phyloP scores from a whole-genome alignment of 805 yeast genomes.

The Suhomyces faveliae region DNA sequence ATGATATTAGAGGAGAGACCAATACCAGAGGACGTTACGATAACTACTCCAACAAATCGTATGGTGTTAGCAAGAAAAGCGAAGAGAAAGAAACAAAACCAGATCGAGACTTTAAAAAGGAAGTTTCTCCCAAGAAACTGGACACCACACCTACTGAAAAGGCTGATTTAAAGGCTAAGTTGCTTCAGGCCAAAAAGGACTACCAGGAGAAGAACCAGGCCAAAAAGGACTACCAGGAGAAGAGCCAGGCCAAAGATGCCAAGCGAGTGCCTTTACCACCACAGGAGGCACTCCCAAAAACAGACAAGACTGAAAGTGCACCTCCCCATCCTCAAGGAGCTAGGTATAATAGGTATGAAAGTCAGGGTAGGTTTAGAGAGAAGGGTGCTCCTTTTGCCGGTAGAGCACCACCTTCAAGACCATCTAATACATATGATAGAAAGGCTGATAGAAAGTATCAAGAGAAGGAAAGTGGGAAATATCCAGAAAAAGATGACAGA shows the following conservation, averaged over 20 bases:
- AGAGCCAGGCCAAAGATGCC: background rate
- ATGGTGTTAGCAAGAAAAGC: conserved; percentile 5
- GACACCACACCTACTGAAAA: conserved; percentile 1
- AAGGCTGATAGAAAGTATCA: no score
- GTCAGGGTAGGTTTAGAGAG: conserved; percentile 3
- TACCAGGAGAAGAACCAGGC: conserved; percentile 10
- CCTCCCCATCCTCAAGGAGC: background rate
- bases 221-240: no score
- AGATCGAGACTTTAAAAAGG: conserved; percentile 4
- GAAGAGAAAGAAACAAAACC: conserved; percentile 2
- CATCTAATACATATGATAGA: background rate
- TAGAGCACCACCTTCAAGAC: background rate
- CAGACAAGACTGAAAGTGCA: background rate
- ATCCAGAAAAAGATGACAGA: no score
- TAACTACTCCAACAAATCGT: conserved; percentile 23
- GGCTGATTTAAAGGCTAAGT: conserved; percentile 19
- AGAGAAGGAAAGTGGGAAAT: no score
- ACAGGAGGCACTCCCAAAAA: conserved; percentile 15
- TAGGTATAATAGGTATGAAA: conserved; percentile 10
- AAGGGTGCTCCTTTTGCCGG: background rate
- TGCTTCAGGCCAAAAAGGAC: conserved; percentile 25
- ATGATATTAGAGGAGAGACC: conserved; percentile 10
- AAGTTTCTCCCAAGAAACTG: background rate
- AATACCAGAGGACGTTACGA: conserved; percentile 28
- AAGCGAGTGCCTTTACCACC: conserved; percentile 23